Base-by-base conservation (phyloP, 1,284 basidiomycete genomes). In the Polyporus tsugae region DNA sequence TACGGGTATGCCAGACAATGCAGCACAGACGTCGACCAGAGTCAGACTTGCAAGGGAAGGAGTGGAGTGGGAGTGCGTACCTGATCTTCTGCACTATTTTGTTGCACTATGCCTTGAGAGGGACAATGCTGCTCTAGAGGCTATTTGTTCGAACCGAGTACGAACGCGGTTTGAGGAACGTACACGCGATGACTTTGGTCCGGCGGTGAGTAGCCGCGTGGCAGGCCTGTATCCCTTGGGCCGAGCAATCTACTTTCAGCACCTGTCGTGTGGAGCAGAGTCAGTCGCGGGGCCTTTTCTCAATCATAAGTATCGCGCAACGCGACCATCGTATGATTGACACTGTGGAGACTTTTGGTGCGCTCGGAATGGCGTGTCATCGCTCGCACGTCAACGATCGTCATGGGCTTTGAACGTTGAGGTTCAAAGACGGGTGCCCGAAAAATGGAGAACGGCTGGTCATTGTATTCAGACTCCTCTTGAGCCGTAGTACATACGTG, bases 201-300 rank as follows among this genome's bases (percentile, higher is more conserved):
- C 36, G 57, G 25, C 10, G 57, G 25, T 58, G 57, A 38, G 57
- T 58, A 58, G 57, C 57, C 57, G 35, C 57, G 36, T 58, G 57
- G 53, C 29, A 33, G 6, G 53, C 29, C 25, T 2, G 57, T 11
- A 19, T 35, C 36, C 19, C 19, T 38, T n/a, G n/a, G 52, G 17
- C 6, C 57, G 9, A 58, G 57, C n/a, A 19, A 38, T 22, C 36
- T 19, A 36, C 35, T 38, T 58, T 38, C 33, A 49, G 46, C 46
- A 49, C 25, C 46, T 25, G 11, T 49, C 22, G 35, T 13, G 6
- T 29, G 33, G 15, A 33, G 29, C 29, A 29, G 25, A 55, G 25
- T 13, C n/a, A 2, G 41, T 42, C 22, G n/a, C n/a, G n/a, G 44
- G 19, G 46, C 10, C 4, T 9, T 25, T 49, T 49, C 22, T 25